A percentile compares a stretch with the other conserved stretches of the same genome.
Conservation (phyloP, 2,329 filamentous ascomycete species). For the Chaetothyriales sp. region DNA sequence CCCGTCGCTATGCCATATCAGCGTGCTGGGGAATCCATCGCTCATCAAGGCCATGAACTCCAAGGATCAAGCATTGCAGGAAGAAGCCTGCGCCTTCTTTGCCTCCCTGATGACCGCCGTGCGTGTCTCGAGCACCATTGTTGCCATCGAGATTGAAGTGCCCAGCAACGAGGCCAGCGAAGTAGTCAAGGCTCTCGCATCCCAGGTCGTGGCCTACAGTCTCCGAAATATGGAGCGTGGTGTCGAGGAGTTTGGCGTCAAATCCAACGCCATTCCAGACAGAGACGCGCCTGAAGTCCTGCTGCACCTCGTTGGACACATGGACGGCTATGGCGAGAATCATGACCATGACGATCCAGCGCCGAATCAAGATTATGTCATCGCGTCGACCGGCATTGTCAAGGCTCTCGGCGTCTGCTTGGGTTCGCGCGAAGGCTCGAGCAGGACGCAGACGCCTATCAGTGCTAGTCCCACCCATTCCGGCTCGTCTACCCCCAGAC, state of each 20-base stretch:
- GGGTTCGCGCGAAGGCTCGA: constrained; percentile 54
- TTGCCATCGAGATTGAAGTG: constrained; percentile 85
- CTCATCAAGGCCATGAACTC: constrained; percentile 59
- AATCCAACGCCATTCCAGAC: constrained; percentile 33
- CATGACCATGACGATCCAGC: constrained; percentile 54
- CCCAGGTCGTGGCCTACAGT: constrained; percentile 89
- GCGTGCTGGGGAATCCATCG: constrained; percentile 66
- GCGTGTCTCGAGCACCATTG: constrained; percentile 65
- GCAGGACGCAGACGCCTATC: constrained; percentile 21
- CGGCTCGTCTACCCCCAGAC: constrained; percentile 41
- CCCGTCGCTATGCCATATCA: constrained; percentile 68
- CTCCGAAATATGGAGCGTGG: constrained; percentile 79
- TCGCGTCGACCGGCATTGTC: constrained; percentile 86
- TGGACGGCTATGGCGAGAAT: constrained; percentile 35
- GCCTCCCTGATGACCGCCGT: constrained; percentile 81
- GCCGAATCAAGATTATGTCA: constrained; percentile 87
- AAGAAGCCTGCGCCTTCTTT: constrained; percentile 88
- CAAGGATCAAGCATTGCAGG: constrained; percentile 64
- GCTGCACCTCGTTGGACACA: constrained; percentile 70
- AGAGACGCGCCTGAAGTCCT: constrained; percentile 69
- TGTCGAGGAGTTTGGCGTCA: constrained; percentile 44
- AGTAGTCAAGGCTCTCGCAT: constrained; percentile 79
- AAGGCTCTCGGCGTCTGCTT: constrained; percentile 87
- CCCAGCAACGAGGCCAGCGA: constrained; percentile 72
- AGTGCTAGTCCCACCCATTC: constrained; percentile 33